A percentile compares a stretch with the other conserved stretches of the same genome.
Evolutionary conservation across 2,329 filamentous ascomycete genomes (phyloP).

Genomic region (Stenocarpella maydis): DNA sequence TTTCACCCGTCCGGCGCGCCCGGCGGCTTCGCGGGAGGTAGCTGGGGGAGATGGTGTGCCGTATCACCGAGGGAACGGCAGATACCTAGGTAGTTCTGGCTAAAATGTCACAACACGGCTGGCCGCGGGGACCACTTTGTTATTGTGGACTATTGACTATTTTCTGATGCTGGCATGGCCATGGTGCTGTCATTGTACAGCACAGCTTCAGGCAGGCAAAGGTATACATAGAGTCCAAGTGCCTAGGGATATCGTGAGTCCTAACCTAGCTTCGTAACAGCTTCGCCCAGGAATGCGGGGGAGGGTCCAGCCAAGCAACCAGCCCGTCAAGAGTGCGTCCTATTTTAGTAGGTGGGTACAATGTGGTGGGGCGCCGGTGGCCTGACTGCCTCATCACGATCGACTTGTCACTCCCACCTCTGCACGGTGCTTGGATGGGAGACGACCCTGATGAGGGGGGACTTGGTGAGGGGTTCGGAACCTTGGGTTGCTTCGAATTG

Average conservation of each 20-base stretch:
- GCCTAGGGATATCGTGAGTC: too few relatives aligned
- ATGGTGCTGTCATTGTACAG: background rate
- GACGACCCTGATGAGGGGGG: background rate
- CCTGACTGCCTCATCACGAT: slow-evolving; percentile 27
- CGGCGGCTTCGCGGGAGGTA: background rate
- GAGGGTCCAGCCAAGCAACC: slow-evolving; percentile 16
- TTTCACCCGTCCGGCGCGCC: slow-evolving; percentile 2
- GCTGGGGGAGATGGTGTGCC: background rate
- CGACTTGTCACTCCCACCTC: slow-evolving; percentile 15
- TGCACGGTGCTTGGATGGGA: background rate
- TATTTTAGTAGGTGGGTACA: slow-evolving; percentile 14
- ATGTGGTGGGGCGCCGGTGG: background rate
- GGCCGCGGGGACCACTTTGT: background rate
- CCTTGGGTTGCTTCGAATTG: slow-evolving; percentile 19
- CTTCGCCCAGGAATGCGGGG: slow-evolving; percentile 30
- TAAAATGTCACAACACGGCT: background rate
- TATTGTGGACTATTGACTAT: background rate
- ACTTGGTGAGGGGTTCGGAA: background rate
- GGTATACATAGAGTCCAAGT: too few relatives aligned
- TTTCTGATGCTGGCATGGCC: background rate
- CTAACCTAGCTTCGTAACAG: background rate
- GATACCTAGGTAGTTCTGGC: slow-evolving; percentile 15
- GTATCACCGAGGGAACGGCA: slow-evolving; percentile 5
- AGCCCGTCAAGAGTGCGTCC: too few relatives aligned
- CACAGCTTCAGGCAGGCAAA: background rate